A percentile compares a stretch with the other conserved stretches of the same genome.
phyloP scores from a whole-genome alignment of 176 grass and related monocot genomes.

The Ananas comosus region DNA sequence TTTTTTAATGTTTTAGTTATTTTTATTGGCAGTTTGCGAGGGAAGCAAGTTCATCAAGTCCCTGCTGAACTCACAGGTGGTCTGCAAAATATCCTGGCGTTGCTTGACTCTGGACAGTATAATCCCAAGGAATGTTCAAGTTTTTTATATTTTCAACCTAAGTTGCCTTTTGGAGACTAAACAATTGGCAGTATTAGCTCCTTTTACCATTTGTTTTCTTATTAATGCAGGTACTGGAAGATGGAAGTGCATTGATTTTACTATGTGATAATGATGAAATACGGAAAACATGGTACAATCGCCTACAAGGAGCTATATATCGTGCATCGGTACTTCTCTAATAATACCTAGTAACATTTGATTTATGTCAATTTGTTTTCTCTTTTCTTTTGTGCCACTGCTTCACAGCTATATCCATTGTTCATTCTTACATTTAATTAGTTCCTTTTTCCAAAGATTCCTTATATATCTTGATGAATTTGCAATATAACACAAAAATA shows the following conservation, averaged over 20 bases:
- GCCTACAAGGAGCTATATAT: constrained; percentile 90
- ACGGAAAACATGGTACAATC: constrained; percentile 64
- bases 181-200: too few species aligned
- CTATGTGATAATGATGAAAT: constrained; percentile 67
- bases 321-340: constrained; percentile 79
- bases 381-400: constrained; percentile 13
- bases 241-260: constrained; percentile 66
- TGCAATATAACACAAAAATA: too few species aligned
- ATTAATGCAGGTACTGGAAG: constrained; percentile 66
- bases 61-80: constrained; percentile 61
- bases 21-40: constrained; percentile 68
- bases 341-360: constrained; percentile 8
- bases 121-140: constrained; percentile 66
- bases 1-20: constrained; percentile 13
- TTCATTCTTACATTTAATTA: neutral
- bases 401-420: neutral
- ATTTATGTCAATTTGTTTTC: constrained; percentile 14
- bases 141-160: constrained; percentile 20
- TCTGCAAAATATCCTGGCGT: constrained; percentile 65
- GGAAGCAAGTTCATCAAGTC: constrained; percentile 83
- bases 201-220: too few species aligned
- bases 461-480: too few species aligned
- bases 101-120: constrained; percentile 85
- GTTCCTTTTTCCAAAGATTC: neutral
- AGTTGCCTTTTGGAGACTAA: too few species aligned